Evolutionary conservation across 345 rosid genomes (phyloP), one percentile per base, ranked within the genome.

Genomic region (Iberis pinnata): DNA sequence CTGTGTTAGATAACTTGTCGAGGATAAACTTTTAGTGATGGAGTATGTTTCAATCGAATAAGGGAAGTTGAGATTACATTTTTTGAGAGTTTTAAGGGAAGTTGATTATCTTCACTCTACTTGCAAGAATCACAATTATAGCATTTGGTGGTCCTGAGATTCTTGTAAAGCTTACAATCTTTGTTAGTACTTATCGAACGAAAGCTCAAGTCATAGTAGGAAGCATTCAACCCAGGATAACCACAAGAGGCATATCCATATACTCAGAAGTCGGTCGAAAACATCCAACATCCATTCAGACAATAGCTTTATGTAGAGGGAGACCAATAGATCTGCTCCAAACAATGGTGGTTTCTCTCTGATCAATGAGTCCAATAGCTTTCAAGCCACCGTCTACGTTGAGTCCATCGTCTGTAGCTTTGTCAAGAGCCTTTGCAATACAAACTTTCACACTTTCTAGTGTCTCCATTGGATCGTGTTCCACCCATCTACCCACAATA

Each of bases 231-330:
- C 13, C 69, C 75, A 24, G 87, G 98, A 68, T 84, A 90, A 25
- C 98, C 96, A 49, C 18, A 26, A 50, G 40, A 26, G 48, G 11
- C 19, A 49, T 36, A 50, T 67, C 51, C 4, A 52, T 67, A 19
- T 80, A 90, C 95, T 82, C 89, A 13, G 89, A 86, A 60, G 98
- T 96, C 9, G 98, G 96, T 54, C 80, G 70, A 69, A 95, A 87
- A 73, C 98, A 87, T 63, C 98, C 95, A 45, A 64, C 96, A 79
- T 92, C 98, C 98, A 92, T 92, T 97, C 97, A 92, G 29, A 88
- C 97, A 56, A 92, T 85, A 8, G 98, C 97, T 38, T 78, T 78
- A 61, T 92, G 52, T 24, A 92, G 95, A 60, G 97, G 95, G 53
- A 24, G 37, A 0, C 95, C 96, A 27, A 83, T 80, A 14, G 85